phyloP scores from a whole-genome alignment of 257 asterid genomes.

The Solanum ahanhuiri region DNA sequence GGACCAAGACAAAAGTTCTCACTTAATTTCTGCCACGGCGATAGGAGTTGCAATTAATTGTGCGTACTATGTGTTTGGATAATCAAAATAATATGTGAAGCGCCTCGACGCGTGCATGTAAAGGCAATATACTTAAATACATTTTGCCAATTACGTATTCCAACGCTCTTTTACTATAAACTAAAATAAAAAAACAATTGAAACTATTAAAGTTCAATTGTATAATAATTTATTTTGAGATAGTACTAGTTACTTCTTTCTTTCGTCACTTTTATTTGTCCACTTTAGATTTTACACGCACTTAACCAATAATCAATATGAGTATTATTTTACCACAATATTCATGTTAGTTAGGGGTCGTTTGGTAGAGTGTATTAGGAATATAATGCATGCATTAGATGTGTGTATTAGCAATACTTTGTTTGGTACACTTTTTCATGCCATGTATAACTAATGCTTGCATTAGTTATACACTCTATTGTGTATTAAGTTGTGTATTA shows the following conservation, averaged over 20 bases:
- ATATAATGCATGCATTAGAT: no score
- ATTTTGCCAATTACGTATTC: neutral
- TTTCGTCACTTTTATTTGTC: neutral
- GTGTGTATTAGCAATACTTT: no score
- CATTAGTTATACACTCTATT: no score
- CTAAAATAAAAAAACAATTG: neutral
- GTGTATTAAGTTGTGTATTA: no score
- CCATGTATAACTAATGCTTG: no score
- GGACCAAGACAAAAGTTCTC: neutral
- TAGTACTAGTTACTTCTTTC: neutral
- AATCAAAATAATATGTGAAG: neutral
- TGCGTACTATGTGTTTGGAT: neutral
- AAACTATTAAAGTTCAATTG: no score
- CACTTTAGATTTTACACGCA: neutral
- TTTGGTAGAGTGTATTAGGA: no score
- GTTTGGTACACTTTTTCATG: no score
- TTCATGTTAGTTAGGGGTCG: no score
- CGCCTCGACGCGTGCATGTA: neutral
- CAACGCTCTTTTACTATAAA: neutral
- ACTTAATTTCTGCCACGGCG: neutral
- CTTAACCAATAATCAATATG: no score
- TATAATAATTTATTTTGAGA: neutral
- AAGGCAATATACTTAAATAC: neutral
- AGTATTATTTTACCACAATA: no score
- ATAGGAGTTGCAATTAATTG: neutral